phyloP scores from a whole-genome alignment of 1,284 basidiomycete species.

The Cystobasidium sp. region DNA sequence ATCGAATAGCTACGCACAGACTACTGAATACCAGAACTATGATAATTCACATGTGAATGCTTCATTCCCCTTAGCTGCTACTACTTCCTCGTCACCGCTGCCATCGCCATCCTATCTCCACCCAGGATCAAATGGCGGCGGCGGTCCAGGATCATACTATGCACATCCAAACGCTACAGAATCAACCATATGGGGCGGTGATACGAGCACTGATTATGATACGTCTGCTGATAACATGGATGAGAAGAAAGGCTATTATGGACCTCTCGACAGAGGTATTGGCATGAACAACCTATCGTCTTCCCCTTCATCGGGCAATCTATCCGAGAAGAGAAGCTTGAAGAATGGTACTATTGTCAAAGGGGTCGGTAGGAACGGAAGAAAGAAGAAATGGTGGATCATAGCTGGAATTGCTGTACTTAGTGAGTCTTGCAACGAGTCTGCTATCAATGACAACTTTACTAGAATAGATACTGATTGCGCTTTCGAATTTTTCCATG shows the following conservation, averaged over 20 bases:
- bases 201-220: background rate
- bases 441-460: background rate
- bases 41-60: too few species aligned
- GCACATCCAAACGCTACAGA: constrained; percentile 5
- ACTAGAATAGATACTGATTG: too few species aligned
- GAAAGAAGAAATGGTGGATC: constrained; percentile 27
- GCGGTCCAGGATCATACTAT: constrained; percentile 4
- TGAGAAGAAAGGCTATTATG: constrained; percentile 25
- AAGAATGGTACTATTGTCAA: background rate
- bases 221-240: background rate
- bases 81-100: too few species aligned
- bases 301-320: background rate
- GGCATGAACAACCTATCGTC: too few species aligned
- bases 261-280: too few species aligned
- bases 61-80: too few species aligned
- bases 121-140: background rate
- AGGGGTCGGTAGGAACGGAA: background rate
- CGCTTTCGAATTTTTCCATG: background rate
- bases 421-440: constrained; percentile 1
- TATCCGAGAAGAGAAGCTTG: background rate
- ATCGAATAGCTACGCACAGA: too few species aligned
- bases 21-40: too few species aligned
- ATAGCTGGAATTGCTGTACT: constrained; percentile 5
- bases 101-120: too few species aligned
- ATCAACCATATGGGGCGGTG: constrained; percentile 15